phyloP scores from a whole-genome alignment of 1,139 yeast genomes.

The Yarrowia galli region DNA sequence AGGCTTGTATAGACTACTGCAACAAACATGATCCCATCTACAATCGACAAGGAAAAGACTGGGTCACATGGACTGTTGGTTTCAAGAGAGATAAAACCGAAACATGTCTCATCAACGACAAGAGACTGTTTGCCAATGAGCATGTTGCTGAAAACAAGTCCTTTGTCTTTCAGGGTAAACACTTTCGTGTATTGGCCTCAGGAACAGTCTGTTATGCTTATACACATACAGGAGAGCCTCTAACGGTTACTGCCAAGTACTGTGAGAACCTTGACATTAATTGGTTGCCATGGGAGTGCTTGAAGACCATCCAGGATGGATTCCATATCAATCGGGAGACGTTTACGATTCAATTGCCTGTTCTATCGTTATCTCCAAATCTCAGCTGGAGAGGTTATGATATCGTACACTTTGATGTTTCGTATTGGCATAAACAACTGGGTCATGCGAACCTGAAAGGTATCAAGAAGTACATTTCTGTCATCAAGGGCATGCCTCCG shows the following conservation, averaged over 20 bases:
- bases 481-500: constrained; percentile 8
- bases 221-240: not conserved
- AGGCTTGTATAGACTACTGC: not conserved
- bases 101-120: not conserved
- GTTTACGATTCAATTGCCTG: not conserved
- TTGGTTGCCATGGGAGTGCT: not conserved
- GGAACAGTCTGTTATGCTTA: not conserved
- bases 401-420: not conserved
- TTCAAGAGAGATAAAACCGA: not conserved
- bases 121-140: not conserved
- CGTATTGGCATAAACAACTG: constrained; percentile 13
- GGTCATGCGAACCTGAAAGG: not conserved
- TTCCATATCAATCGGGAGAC: not conserved
- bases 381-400: not conserved
- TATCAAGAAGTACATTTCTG: not conserved
- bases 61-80: not conserved
- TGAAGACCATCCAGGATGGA: not conserved
- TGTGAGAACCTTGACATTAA: not conserved
- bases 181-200: not conserved
- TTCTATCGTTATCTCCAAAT: not conserved
- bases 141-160: not conserved
- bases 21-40: not conserved
- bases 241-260: not conserved
- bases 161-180: not conserved
- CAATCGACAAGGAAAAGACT: not conserved